These are phyloP conservation scores for Thoreauomyces humboldtii DNA, from an alignment of 192 early-diverging fungal genomes.

Conservation along the genomic window DNA sequence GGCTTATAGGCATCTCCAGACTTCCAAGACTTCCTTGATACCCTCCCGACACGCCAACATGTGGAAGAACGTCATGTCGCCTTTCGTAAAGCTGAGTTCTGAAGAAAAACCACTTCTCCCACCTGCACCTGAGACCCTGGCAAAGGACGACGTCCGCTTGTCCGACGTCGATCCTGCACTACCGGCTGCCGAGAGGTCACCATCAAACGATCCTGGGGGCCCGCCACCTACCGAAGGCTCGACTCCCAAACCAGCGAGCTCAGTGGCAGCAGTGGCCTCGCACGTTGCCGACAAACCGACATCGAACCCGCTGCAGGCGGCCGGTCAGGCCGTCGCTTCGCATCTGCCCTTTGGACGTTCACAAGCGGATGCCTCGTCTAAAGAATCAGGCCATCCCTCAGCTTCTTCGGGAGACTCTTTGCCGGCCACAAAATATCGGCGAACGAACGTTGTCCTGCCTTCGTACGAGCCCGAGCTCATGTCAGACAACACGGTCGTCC, in stretches of 20 bases:
- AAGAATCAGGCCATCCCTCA: neutral
- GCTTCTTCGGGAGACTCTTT: neutral
- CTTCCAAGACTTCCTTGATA: no score
- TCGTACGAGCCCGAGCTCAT: slow-evolving; percentile 34
- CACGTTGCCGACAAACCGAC: neutral
- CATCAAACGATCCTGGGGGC: neutral
- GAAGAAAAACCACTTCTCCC: no score
- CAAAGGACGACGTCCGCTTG: no score
- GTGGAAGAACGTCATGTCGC: slow-evolving; percentile 4
- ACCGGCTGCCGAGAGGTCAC: neutral
- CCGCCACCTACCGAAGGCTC: neutral
- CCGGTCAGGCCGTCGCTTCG: no score
- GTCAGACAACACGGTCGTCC: slow-evolving; percentile 33
- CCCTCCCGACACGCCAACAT: no score
- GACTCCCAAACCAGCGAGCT: neutral
- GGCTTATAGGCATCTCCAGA: no score
- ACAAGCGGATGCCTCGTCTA: no score
- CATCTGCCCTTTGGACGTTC: no score
- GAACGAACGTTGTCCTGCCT: slow-evolving; percentile 31
- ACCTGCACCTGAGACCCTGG: no score
- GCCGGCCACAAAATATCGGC: slow-evolving; percentile 13
- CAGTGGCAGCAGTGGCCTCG: neutral
- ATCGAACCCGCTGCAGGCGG: neutral
- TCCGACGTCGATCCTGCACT: neutral
- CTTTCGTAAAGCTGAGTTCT: neutral